A percentile compares a stretch with the other conserved stretches of the same genome.
phyloP scores from a whole-genome alignment of 169 alveolate species.

The Plasmodium chabaudi region DNA sequence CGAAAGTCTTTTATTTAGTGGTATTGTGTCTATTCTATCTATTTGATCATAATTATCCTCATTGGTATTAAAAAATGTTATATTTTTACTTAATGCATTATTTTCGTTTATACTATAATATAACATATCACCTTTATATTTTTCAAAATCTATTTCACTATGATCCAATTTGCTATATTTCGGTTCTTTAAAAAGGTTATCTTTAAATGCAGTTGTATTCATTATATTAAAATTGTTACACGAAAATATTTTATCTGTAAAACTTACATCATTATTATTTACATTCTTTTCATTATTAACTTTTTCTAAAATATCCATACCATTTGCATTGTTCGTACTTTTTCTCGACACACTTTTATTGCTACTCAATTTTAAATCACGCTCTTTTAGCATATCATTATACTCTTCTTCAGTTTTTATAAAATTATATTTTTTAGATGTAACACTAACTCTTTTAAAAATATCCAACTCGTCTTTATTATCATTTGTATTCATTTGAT shows the following conservation, averaged over 20 bases:
- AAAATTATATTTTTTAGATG: constrained; percentile 51
- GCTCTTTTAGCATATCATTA: constrained; percentile 21
- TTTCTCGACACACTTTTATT: neutral
- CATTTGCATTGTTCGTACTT: neutral
- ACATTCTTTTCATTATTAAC: neutral
- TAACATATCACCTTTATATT: neutral
- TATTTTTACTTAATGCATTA: neutral
- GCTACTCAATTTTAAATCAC: neutral
- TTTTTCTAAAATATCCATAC: neutral
- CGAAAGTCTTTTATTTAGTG: too few relatives aligned
- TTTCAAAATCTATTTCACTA: neutral
- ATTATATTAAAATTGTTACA: constrained; percentile 23
- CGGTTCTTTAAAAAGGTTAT: constrained; percentile 1
- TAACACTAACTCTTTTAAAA: neutral
- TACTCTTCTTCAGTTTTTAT: constrained; percentile 55
- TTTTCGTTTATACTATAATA: neutral
- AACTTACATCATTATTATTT: constrained; percentile 35
- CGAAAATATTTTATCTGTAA: constrained; percentile 38
- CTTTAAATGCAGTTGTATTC: constrained; percentile 44
- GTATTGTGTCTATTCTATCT: neutral
- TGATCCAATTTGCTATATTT: neutral
- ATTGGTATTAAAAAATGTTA: neutral
- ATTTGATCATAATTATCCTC: neutral
- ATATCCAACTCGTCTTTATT: neutral
- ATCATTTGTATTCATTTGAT: neutral